Base-by-base conservation (phyloP, 768 basidiomycete species). In the Leccinum rimulosum region DNA sequence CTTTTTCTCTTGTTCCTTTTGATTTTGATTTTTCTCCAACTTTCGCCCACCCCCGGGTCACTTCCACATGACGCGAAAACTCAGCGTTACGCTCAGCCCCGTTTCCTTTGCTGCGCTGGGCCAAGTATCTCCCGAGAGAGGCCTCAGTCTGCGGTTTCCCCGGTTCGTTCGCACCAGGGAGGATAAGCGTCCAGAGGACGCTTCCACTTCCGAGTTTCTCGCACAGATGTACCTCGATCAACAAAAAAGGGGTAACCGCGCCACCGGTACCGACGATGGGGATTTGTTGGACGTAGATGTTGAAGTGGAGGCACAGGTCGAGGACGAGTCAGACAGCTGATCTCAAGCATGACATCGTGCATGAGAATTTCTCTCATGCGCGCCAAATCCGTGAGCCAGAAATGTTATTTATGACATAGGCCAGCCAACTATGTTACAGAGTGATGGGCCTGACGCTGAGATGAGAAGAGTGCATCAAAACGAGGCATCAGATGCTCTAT, bases 81-180 rank as follows among this genome's bases (percentile, higher is more conserved):
- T 43, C 53, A 91, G 88, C 67, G 82, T 95, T 63, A 93, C 93
- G 3, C 74, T 92, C 61, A 93, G 92, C 48, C 94, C 93, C 0
- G 84, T 93, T 15, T 95, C 93, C 25, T 74, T 88, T 6, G 93
- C 93, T 17, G 93, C 91, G 0, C 76, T 81, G 55, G 85, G 87
- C 6, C 68, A 86, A 22, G 77, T 86, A 5, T 82, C 84, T 6
- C 78, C 78, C 8, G 35, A 50, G 33, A 79, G 88, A 28, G 95
- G 95, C 5, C 76, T 95, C 31, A 91, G 89, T 64, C 73, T 96
- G 12, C 87, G 95, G 12, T 97, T 97, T 72, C 95, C 95, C 45
- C 81, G 94, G 36, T 96, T 95, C 74, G 79, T 95, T 56, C 82
- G 79, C 59, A 66, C 83, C 7, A 77, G 90, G 27, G 84, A 87